A percentile compares a stretch with the other conserved stretches of the same genome.
Conservation (phyloP, 192 early-diverging fungal species). For the Coemansia sp. region DNA sequence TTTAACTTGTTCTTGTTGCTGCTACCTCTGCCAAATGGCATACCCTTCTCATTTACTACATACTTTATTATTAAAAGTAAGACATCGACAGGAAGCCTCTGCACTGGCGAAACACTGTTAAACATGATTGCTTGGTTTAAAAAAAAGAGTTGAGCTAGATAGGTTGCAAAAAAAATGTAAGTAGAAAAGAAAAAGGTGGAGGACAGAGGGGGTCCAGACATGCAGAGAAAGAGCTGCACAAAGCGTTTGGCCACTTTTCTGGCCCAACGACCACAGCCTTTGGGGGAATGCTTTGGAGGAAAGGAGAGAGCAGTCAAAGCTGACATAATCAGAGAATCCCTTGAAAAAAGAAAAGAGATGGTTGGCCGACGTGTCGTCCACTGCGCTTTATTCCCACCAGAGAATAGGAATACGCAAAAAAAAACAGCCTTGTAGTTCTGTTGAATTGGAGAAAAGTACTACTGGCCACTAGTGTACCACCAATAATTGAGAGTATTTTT, state of each 20-base stretch:
- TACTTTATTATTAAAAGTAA: neutral
- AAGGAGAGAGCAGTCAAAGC: neutral
- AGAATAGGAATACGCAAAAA: neutral
- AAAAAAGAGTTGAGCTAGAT: neutral
- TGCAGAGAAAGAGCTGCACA: neutral
- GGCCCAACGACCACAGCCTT: neutral
- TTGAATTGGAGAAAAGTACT: neutral
- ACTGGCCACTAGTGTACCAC: neutral
- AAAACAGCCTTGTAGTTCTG: neutral
- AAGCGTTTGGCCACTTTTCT: neutral
- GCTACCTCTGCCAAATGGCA: neutral
- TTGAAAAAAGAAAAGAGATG: neutral
- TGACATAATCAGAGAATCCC: neutral
- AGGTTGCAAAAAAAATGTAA: too few species aligned
- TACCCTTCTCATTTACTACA: neutral
- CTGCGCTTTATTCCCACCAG: neutral
- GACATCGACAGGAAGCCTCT: neutral
- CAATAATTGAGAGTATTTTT: neutral
- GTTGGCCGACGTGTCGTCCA: too few species aligned
- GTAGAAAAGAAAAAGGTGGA: neutral
- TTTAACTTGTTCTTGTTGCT: neutral
- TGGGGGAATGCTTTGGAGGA: neutral
- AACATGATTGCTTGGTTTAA: neutral
- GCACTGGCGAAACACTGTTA: neutral
- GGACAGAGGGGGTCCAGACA: neutral